phyloP scores from a whole-genome alignment of 108 stramenopile species.

The Stephanodiscus minutulus region DNA sequence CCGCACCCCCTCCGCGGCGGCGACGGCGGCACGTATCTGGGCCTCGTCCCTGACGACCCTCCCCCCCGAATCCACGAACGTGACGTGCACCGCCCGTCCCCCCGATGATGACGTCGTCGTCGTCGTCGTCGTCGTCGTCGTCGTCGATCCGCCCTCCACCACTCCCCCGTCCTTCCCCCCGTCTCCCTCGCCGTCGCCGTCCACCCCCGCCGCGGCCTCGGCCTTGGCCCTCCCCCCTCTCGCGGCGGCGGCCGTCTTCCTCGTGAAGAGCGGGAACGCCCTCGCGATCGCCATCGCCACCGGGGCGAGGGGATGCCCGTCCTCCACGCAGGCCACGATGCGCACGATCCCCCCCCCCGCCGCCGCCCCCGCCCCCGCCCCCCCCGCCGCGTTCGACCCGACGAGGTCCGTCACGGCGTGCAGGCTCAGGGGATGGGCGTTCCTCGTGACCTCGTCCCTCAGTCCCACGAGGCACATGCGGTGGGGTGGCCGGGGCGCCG shows the following conservation, averaged over 20 bases:
- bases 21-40: slow-evolving; percentile 37
- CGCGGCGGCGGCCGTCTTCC: slow-evolving; percentile 40
- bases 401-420: slow-evolving; percentile 65
- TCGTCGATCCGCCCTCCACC: slow-evolving; percentile 8
- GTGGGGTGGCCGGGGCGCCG: slow-evolving; percentile 45
- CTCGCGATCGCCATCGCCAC: slow-evolving; percentile 57
- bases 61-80: slow-evolving; percentile 36
- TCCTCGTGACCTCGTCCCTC: slow-evolving; percentile 47
- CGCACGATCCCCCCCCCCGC: slow-evolving; percentile 9
- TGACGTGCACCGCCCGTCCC: slow-evolving; percentile 25
- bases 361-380: too few species aligned
- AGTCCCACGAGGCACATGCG: slow-evolving; percentile 32
- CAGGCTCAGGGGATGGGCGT: slow-evolving; percentile 73
- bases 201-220: slow-evolving; percentile 2
- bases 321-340: slow-evolving; percentile 37
- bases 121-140: too few species aligned
- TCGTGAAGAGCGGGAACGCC: slow-evolving; percentile 65
- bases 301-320: slow-evolving; percentile 28
- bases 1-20: slow-evolving; percentile 51
- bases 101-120: slow-evolving; percentile 18
- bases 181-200: slow-evolving; percentile 24
- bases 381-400: neutral
- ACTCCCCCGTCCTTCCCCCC: slow-evolving; percentile 13
- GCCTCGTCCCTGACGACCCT: slow-evolving; percentile 28
- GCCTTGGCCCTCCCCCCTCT: slow-evolving; percentile 5